Evolutionary conservation across 164 flowering plant genomes (phyloP), one percentile per base, ranked within the genome.

Genomic region (Macadamia tetraphylla): DNA sequence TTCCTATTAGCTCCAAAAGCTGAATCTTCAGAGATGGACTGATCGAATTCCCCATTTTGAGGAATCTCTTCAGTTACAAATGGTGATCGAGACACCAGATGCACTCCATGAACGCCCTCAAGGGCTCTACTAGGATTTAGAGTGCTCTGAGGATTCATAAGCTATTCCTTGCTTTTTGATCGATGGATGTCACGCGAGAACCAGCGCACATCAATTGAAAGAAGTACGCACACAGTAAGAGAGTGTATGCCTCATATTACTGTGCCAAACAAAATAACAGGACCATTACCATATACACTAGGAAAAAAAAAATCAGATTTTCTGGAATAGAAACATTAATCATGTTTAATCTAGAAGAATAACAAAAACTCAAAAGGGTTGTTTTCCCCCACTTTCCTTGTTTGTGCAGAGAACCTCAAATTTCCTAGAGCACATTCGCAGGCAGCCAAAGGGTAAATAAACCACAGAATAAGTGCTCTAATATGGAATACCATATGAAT

Each of bases 81-180:
- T 65, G 91, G 91, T 14, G 88, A 74, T 75, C 75, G 88, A 64
- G 87, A 87, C 30, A 80, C 79, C 76, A 90, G 48, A 70, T 81
- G 91, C 58, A 93, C 83, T 64, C 94, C 97, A 75, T 85, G 94
- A 17, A 91, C 71, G 70, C 95, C 95, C 61, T 88, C 82, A 3
- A 93, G 76, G 71, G 85, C 70, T 75, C 67, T 76, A 67, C 77
- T 74, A n/a, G 74, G 58, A 63, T 49, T 77, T 60, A 75, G 40
- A 58, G 70, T 59, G 65, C 80, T 74, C 73, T 81, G 76, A 61
- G 73, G 75, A 83, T 80, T 69, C 95, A 88, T 92, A 70, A 65
- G 69, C 62, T 61, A 64, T 58, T 63, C 18, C 3, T 6, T 64
- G 10, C 61, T 29, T 18, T 60, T 23, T 58, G 69, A 32, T 52